Base-by-base conservation (phyloP, 2,329 filamentous ascomycete genomes). In the Pseudocercospora eumusae region DNA sequence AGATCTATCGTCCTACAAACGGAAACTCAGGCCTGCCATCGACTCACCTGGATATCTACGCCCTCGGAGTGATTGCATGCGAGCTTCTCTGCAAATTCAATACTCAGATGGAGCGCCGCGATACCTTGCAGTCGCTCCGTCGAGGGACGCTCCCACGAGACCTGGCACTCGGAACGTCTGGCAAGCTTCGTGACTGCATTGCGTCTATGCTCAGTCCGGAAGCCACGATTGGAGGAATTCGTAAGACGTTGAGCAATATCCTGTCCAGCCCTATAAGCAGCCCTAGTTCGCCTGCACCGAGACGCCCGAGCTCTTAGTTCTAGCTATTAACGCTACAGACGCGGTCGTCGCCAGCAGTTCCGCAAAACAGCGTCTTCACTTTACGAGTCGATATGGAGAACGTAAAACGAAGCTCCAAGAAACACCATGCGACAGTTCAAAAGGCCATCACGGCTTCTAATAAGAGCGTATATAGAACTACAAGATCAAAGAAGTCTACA, bases 51-150 rank as follows among this genome's bases (percentile, higher is more conserved):
- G 87, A 89, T 64, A 78, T 88, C 0, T 88, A 83, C 67, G 82
- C 85, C 0, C 75, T 88, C 0, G 86, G 86, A 0, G 80, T 88
- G 10, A 83, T 88, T 28, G 75, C 85, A 0, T 85, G 88, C 47
- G 87, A 90, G 71, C 76, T 89, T 50, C 67, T 88, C 0, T 83
- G 81, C 64, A 77, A 74, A 4, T 84, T 89, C 57, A 69, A 66
- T 3, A 79, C 77, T 1, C 69, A 75, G 64, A 79, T 78, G 74
- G 79, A 80, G 66, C 70, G 79, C 7, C 64, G 71, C 42, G 68
- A 76, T 8, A 75, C 74, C 1, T 64, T 80, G 10, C 69, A 68
- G 1, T 65, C 68, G 2, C 66, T 80, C 4, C 74, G 63, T 11
- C 53, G 61, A 27, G 66, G 66, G 11, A 18, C 27, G 8, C 62